Evolutionary conservation across 257 asterid genomes (phyloP).

Genomic region (Scutellaria barbata): DNA sequence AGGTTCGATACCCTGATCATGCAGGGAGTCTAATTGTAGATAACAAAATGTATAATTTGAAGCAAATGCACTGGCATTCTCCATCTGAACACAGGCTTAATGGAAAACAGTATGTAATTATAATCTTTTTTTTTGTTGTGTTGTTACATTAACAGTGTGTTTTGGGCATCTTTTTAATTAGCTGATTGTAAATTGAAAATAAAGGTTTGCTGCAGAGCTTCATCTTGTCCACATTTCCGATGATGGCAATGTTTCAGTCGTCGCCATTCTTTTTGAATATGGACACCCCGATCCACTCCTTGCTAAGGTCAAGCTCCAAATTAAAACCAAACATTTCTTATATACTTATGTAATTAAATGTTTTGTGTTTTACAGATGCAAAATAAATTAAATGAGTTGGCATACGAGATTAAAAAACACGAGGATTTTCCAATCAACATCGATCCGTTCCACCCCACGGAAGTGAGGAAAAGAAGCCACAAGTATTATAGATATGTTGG

Average conservation of each 20-base stretch:
- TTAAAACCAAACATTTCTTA: not conserved
- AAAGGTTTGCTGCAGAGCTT: constrained; percentile 78
- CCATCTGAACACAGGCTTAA: constrained; percentile 82
- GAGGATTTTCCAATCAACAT: constrained; percentile 44
- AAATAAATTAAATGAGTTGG: constrained; percentile 48
- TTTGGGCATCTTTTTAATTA: no score
- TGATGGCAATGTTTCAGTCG: constrained; percentile 58
- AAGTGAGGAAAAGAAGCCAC: constrained; percentile 50
- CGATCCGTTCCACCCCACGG: constrained; percentile 55
- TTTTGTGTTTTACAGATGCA: constrained; percentile 46
- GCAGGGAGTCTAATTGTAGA: constrained; percentile 55
- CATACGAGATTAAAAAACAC: constrained; percentile 31
- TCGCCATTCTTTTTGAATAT: constrained; percentile 52
- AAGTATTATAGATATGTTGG: constrained; percentile 73
- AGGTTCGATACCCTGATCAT: constrained; percentile 71
- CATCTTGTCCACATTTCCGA: constrained; percentile 69
- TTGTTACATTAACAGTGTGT: constrained; percentile 3
- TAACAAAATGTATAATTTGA: constrained; percentile 57
- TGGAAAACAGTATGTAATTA: constrained; percentile 57
- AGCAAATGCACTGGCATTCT: constrained; percentile 93
- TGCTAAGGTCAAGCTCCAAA: constrained; percentile 46
- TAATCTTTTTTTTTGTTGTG: not conserved
- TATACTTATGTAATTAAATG: no score
- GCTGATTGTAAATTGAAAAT: not conserved
- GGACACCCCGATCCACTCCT: constrained; percentile 76